Base-by-base conservation (phyloP, 2,329 filamentous ascomycete species). In the Beauveria rudraprayagi region DNA sequence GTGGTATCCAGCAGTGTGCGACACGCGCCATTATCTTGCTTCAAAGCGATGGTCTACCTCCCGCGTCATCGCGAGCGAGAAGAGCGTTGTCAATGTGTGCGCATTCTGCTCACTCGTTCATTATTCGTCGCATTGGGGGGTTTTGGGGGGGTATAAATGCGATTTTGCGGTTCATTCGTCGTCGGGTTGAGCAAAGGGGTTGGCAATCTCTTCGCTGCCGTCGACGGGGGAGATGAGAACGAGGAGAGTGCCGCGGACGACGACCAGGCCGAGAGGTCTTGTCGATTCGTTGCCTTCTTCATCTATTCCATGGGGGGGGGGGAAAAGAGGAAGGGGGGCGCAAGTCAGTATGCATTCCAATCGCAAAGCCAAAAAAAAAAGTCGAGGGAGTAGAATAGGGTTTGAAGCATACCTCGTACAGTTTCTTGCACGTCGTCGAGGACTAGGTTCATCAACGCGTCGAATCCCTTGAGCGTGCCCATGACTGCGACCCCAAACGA, bases 361-460 rank as follows among this genome's bases (percentile, higher is more conserved):
- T 19, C 16, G 7, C 3, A 43, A 26, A 26, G n/a, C 44, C 7
- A 46, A 22, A 22, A 22, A 22, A 22, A 22, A 22, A 22, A 19
- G 43, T 24, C 10, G 5, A 22, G 8, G 28, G 28, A 8, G 28
- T 30, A 30, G 9, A 30, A 17, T 9, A 11, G 48, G 26, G 22
- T 2, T 8, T 37, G n/a, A 7, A 19, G 26, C 81, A 64, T 77
- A 96, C 93, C 93, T 80, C 89, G 84, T 76, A 97, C 86, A 53
- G 88, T 83, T 74, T 99, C 94, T 73, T 94, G 87, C 57, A 96
- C 93, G 67, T 97, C 90, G 70, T 97, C 94, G 61, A 99, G 80
- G 28, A 99, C 94, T 64, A 99, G 81, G 73, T 99, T 99, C 92
- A 97, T 97, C 63, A 99, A 82, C 69, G 94, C 92, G 73, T 99